Base-by-base conservation (phyloP, 2,329 filamentous ascomycete species). In the Colletotrichum eremochloae region DNA sequence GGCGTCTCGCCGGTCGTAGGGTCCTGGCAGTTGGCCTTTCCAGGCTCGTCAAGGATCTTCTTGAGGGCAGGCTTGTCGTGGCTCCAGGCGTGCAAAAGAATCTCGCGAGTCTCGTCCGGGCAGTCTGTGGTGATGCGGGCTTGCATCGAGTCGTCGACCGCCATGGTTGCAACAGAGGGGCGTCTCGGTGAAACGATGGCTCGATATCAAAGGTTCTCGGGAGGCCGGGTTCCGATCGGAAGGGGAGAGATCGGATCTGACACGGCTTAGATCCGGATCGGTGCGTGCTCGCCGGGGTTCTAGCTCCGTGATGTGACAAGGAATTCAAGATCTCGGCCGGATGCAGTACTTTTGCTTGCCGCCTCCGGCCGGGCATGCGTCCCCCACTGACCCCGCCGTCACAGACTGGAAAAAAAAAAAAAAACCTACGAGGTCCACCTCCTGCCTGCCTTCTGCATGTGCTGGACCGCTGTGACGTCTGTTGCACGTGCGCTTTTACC, bases 1-100 rank as follows among this genome's bases (percentile, higher is more conserved):
- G 96, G 95, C 11, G 95, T 95, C 81, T 92, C 94, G 72, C 94
- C 94, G 0, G 95, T 97, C 73, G 92, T 90, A 7, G 93, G 89
- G 79, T 98, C 96, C 81, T 96, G 94, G 5, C 92, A 90, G 80
- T 93, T 95, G 85, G 94, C 84, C 84, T 84, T 84, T 68, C 85
- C 91, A 61, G 87, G 90, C 4, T 83, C 87, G 77, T 88, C 86
- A 74, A 97, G 88, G 9, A 97, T 88, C 68, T 88, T 87, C 80
- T 91, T 92, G 53, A 97, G 88, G 62, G 88, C 86, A 46, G 87
- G 81, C 72, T 92, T 82, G 80, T 97, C 87, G 78, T 90, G 88
- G 68, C 82, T 81, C 88, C 88, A 90, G 68, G 88, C 86, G 67
- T 85, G 85, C 66, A 84, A 82, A 68, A 91, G 84, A 71, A 90